Evolutionary conservation across 1,284 basidiomycete genomes (phyloP), one percentile per base, ranked within the genome.

Genomic region (Porphyrellus sp.): DNA sequence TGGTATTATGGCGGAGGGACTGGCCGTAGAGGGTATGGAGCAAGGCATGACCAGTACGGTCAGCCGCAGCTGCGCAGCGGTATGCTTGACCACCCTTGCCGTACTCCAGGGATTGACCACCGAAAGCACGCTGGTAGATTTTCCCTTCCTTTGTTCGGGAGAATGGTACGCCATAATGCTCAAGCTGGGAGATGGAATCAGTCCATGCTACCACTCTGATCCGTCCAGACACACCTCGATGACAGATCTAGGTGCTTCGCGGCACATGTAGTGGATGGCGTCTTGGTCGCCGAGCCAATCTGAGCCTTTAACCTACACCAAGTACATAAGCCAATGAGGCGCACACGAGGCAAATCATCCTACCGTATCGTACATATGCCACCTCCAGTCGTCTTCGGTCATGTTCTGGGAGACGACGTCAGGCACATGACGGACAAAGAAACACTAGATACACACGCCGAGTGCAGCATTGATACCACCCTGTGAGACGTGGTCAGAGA

Each of bases 281-380:
- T 99, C 96, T 77, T 99, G 97, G 78, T 99, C 97, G 74, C 97
- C 97, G 51, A 99, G 86, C 96, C 96, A 99, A 77, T 99, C 97
- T 51, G 95, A 98, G 59, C 97, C 97, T 81, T 99, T 99, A 60
- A 99, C 89, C 88, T 91, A 59, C 42, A 58, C 31, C 47, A 40
- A 51, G n/a, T 33, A 46, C 61, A 64, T 55, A 31, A 56, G 51
- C 33, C 51, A 21, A 46, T 24, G 15, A 46, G 16, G 23, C n/a
- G 12, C 35, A 43, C 28, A 39, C 30, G 28, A 52, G 40, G 18
- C 44, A 42, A 43, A 39, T 47, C 31, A 24, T 70, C 83, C 63
- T 68, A 90, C 96, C 52, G 96, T 99, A 75, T 98, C 95, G 74
- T 96, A 95, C 92, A 98, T 98, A 74, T 99, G 96, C 97, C 97